phyloP scores from a whole-genome alignment of 768 basidiomycete genomes.

The Boletales sp. region DNA sequence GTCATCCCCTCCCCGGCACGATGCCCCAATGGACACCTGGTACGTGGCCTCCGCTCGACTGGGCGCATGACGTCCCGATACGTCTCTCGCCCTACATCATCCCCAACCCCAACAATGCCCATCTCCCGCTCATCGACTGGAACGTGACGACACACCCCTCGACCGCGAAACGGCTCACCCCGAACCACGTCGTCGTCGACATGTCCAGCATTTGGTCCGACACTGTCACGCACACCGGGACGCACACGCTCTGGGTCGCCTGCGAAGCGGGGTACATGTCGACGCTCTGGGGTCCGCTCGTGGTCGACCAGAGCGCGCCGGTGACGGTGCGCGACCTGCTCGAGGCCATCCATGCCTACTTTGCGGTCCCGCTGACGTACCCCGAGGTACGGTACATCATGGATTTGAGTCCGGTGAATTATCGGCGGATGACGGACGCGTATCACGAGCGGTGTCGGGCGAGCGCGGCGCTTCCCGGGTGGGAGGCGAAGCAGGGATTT shows the following conservation, averaged over 20 bases:
- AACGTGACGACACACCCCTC: constrained; percentile 34
- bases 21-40: constrained; percentile 26
- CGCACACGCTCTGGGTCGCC: constrained; percentile 18
- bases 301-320: constrained; percentile 30
- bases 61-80: constrained; percentile 19
- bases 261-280: constrained; percentile 23
- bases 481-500: constrained; percentile 39
- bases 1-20: constrained; percentile 20
- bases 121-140: constrained; percentile 33
- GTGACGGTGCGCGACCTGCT: constrained; percentile 46
- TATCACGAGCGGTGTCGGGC: constrained; percentile 36
- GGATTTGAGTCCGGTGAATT: constrained; percentile 15
- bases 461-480: constrained; percentile 36
- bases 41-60: constrained; percentile 27
- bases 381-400: constrained; percentile 25
- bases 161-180: constrained; percentile 29
- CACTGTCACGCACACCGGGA: constrained; percentile 20
- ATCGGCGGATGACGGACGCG: constrained; percentile 22
- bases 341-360: constrained; percentile 46
- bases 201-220: constrained; percentile 15
- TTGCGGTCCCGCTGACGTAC: constrained; percentile 40
- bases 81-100: constrained; percentile 25
- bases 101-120: constrained; percentile 29
- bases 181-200: constrained; percentile 23
- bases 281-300: constrained; percentile 47